Base-by-base conservation (phyloP, 139 green algal species). In the Mesotaenium endlicherianum region DNA sequence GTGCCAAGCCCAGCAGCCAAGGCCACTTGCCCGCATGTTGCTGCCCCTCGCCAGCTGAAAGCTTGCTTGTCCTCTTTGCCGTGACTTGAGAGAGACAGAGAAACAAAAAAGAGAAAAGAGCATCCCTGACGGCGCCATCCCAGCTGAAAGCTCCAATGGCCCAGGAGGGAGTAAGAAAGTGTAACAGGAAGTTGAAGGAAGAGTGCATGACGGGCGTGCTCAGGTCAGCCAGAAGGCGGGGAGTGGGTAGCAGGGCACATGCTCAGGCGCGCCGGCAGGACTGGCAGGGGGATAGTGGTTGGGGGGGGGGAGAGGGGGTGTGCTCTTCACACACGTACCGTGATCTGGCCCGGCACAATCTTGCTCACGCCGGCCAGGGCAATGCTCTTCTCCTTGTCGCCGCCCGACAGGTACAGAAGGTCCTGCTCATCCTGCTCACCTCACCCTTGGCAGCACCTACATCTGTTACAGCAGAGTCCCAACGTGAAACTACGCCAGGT, bases 281-380 rank as follows among this genome's bases (percentile, higher is more conserved):
- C n/a, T n/a, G n/a, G n/a, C n/a, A n/a, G n/a, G n/a, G n/a, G n/a
- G n/a, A n/a, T n/a, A n/a, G n/a, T n/a, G n/a, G n/a, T n/a, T n/a
- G n/a, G n/a, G n/a, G n/a, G n/a, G n/a, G n/a, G 53, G 53, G 8
- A 26, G 53, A 64, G 53, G 53, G 30, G 53, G 26, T 31, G 11
- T 20, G n/a, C 26, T 57, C 11, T 11, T 26, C 47, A 57, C 4
- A 2, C 1, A 59, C 40, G 36, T 70, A 80, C 57, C 20, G 77
- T 84, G 5, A 55, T 77, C 57, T 84, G 77, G 57, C 77, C 77
- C 42, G 39, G 39, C 64, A 36, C 34, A 20, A 84, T 55, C 34
- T 43, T 34, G 57, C 30, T 77, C 14, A 84, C 77, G 20, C 11
- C 36, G 43, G 77, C 26, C 11, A 84, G 57, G 16, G 55, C n/a